Conservation (phyloP, 2,329 filamentous ascomycete species). For the Xylaria sp. region DNA sequence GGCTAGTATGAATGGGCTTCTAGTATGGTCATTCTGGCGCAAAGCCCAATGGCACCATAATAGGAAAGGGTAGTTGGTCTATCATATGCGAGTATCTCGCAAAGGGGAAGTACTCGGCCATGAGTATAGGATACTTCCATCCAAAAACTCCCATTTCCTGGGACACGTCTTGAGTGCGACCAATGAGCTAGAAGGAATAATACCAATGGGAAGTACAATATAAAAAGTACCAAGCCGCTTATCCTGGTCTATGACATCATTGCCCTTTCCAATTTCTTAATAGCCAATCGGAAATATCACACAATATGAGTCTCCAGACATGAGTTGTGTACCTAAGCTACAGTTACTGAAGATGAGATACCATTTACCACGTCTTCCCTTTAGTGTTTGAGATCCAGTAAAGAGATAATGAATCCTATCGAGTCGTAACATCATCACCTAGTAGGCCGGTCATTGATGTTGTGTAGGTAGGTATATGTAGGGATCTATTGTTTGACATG, state of each 20-base stretch:
- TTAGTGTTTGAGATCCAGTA: not conserved
- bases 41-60: slow-evolving; percentile 15
- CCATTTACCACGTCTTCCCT: not conserved
- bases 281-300: not conserved
- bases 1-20: slow-evolving; percentile 4
- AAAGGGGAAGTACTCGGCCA: slow-evolving; percentile 8
- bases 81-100: slow-evolving; percentile 13
- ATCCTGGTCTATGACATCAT: slow-evolving; percentile 24
- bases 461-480: too few relatives aligned
- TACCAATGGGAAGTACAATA: not conserved
- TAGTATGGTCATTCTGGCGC: slow-evolving; percentile 15
- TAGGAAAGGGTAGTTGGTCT: slow-evolving; percentile 11
- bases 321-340: not conserved
- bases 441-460: not conserved
- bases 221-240: not conserved
- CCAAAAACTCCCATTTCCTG: not conserved
- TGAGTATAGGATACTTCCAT: slow-evolving; percentile 17
- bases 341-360: not conserved
- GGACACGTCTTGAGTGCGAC: not conserved
- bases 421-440: not conserved
- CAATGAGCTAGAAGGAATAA: slow-evolving; percentile 8
- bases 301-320: not conserved
- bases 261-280: not conserved
- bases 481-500: too few relatives aligned
- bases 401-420: not conserved